A percentile compares a stretch with the other conserved stretches of the same genome.
These are phyloP conservation scores for Herpetospermum pedunculosum DNA, from an alignment of 306 rosid genomes.

Conservation along the genomic window DNA sequence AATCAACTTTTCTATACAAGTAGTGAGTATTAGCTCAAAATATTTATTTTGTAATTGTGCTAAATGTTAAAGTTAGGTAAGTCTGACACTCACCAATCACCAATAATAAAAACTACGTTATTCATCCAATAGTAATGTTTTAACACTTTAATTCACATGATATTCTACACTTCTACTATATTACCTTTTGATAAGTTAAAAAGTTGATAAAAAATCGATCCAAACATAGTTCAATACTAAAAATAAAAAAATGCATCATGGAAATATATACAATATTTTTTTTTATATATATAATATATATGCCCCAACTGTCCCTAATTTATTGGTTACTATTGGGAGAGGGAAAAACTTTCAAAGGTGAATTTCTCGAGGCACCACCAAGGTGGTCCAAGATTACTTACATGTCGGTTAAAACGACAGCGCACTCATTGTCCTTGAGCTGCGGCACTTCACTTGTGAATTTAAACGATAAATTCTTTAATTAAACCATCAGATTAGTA, in stretches of 20 bases:
- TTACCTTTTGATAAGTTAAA: no score
- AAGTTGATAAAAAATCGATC: no score
- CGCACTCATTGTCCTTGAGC: background rate
- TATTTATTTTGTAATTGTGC: background rate
- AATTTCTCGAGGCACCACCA: background rate
- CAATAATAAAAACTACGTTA: no score
- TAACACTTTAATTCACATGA: background rate
- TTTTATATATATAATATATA: no score
- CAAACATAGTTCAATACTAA: background rate
- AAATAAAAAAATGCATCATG: no score
- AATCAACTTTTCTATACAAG: background rate
- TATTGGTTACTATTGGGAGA: background rate
- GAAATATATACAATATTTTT: no score
- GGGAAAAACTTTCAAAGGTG: background rate
- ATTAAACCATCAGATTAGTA: background rate
- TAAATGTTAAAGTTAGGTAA: background rate
- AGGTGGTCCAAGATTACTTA: background rate
- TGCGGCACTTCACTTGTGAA: background rate
- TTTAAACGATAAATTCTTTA: background rate
- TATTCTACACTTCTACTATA: no score
- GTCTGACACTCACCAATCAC: background rate
- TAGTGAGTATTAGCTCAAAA: background rate
- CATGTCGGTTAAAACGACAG: background rate
- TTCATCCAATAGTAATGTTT: background rate
- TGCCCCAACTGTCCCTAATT: background rate